A percentile compares a stretch with the other conserved stretches of the same genome.
phyloP scores from a whole-genome alignment of 2,329 filamentous ascomycete genomes.

The Colletotrichum musicola region DNA sequence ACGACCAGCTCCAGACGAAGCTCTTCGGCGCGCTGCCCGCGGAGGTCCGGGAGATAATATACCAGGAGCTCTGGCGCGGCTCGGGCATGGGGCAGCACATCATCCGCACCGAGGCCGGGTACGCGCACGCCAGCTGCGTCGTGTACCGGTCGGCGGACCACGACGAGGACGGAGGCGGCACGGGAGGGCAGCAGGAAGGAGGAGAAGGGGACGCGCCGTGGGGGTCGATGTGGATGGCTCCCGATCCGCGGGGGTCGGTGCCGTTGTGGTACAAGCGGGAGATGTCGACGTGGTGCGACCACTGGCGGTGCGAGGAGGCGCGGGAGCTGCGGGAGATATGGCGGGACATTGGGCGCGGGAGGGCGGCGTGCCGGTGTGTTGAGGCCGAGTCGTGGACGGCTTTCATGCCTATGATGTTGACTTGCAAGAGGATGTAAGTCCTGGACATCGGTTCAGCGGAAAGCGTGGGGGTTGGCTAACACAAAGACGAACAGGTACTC shows the following conservation, averaged over 20 bases:
- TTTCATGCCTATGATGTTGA: slow-evolving; percentile 29
- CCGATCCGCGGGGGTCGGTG: slow-evolving; percentile 11
- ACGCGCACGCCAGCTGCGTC: slow-evolving; percentile 26
- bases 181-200: not conserved
- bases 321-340: slow-evolving; percentile 21
- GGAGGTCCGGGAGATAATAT: slow-evolving; percentile 31
- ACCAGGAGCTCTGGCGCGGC: slow-evolving; percentile 29
- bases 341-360: slow-evolving; percentile 9
- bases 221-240: slow-evolving; percentile 29
- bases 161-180: not conserved
- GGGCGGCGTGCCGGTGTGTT: not conserved
- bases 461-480: too few species aligned
- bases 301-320: slow-evolving; percentile 34
- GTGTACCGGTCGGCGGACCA: not conserved
- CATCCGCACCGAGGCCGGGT: slow-evolving; percentile 17
- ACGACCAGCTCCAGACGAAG: not conserved
- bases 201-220: slow-evolving; percentile 6
- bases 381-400: slow-evolving; percentile 9
- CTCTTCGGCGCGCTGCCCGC: slow-evolving; percentile 19
- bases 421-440: slow-evolving; percentile 33
- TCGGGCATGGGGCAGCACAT: slow-evolving; percentile 25
- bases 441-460: too few species aligned
- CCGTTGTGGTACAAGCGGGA: slow-evolving; percentile 30
- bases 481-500: not conserved
- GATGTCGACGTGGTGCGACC: slow-evolving; percentile 32